Base-by-base conservation (phyloP, 495 filamentous ascomycete species). In the Acidiella bohemica region DNA sequence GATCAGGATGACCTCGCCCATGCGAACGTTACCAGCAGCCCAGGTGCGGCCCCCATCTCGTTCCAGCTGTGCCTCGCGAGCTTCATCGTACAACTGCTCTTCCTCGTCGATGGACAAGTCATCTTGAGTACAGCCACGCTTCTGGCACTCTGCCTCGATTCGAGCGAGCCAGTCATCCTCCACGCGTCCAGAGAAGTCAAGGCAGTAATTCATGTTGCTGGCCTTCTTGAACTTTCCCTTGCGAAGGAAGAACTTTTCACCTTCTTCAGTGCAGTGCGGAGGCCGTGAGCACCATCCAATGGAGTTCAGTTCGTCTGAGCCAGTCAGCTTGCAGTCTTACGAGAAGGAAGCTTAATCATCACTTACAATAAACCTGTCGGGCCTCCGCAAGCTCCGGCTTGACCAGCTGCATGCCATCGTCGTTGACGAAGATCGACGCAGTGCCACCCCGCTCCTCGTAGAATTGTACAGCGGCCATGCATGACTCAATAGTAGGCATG, bases 221-320 rank as follows among this genome's bases (percentile, higher is more conserved):
- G 76, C 76, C 41, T 47, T 80, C 63, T 80, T 80, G 63, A 80
- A 80, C 53, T 80, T 79, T 32, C 76, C 76, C 3, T 67, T 59
- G 7, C 76, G 67, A 21, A 71, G 46, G 53, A 78, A 79, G 7
- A 32, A 31, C 14, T 46, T 36, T 25, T 55, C 50, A 17, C 59
- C 47, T 44, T 39, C 57, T 33, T 67, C 67, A 9, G 68, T 65
- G 40, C 73, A 70, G 52, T 81, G 74, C 35, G 60, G 60, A 20
- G 76, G 58, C 9, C 59, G 53, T 9, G 55, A 44, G 26, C 50
- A 48, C 59, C 59, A 62, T 13, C 58, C 59, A 34, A 62, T 60
- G 32, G 50, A 54, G 47, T 60, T 42, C 39, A 59, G 55, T 9
- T 57, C 54, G 44, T 62, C n/a, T n/a, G n/a, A n/a, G n/a, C n/a